These are phyloP conservation scores for Maudiozyma saulgeensis DNA, from an alignment of 805 yeast genomes.

Conservation along the genomic window DNA sequence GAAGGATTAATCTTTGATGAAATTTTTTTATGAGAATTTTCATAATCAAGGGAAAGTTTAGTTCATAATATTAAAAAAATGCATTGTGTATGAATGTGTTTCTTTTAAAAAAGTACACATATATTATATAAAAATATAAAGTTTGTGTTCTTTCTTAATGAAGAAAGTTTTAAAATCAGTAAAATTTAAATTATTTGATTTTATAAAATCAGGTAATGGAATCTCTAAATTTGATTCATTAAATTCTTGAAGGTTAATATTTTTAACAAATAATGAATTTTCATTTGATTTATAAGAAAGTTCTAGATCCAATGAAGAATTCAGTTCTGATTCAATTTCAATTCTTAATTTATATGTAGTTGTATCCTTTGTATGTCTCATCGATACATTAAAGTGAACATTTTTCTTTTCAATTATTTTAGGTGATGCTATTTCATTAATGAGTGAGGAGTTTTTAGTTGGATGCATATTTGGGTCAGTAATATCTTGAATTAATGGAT, in stretches of 20 bases:
- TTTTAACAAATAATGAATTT: constrained; percentile 28
- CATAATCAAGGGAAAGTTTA: too few relatives aligned
- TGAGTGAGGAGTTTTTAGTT: not conserved
- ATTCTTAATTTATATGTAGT: constrained; percentile 29
- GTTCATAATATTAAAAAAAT: too few relatives aligned
- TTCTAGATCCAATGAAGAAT: constrained; percentile 29
- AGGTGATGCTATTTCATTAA: not conserved
- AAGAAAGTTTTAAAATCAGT: constrained; percentile 24
- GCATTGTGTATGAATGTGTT: too few relatives aligned
- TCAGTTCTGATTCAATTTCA: constrained; percentile 29
- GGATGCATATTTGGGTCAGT: constrained; percentile 3
- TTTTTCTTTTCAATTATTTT: not conserved
- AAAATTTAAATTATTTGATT: constrained; percentile 2
- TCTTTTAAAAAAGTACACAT: not conserved
- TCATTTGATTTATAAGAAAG: constrained; percentile 22
- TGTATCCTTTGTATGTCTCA: constrained; percentile 24
- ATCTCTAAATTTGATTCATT: constrained; percentile 26
- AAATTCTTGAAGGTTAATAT: constrained; percentile 16
- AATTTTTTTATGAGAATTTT: too few relatives aligned
- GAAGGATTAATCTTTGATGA: not conserved
- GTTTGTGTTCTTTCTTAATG: constrained; percentile 18
- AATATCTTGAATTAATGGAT: constrained; percentile 47
- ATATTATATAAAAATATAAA: constrained; percentile 27
- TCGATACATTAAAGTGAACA: constrained; percentile 19
- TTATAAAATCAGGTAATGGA: constrained; percentile 31